Evolutionary conservation across 164 flowering plant genomes (phyloP), one percentile per base, ranked within the genome.

Genomic region (Malania oleifera): DNA sequence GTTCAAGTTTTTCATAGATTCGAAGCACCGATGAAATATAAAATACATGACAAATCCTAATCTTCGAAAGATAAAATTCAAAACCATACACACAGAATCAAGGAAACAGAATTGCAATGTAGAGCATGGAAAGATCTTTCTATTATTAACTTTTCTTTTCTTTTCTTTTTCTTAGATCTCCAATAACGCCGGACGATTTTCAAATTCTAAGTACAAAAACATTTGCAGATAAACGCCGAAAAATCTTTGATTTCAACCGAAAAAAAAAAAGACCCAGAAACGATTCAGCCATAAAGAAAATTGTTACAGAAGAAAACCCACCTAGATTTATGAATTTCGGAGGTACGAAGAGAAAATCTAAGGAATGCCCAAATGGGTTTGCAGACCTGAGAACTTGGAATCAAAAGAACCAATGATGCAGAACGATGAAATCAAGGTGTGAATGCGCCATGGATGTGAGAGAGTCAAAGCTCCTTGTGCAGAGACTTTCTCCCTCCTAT

Each of bases 401-500:
- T 43, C 8, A 43, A 17, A 3, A 15, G 20, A 43, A 43, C 5
- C 20, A 43, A 43, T 43, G 20, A 43, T 17, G 46, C 15, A 7
- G 46, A n/a, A 43, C 11, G 46, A 43, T 43, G 46, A 43, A 43
- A 43, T 43, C 6, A 18, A 43, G 17, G 20, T 15, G 5, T 43
- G 46, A 43, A 43, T 17, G 5, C 46, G 5, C 19, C 19, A 43
- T 43, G 46, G 20, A 43, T 15, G 46, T 15, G 20, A 18, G 46
- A 43, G 46, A 18, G 20, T 43, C 46, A 43, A 43, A 43, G 20
- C 20, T 15, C 46, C n/a, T 3, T 43, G 11, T 43, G 46, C 46
- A 43, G 46, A 43, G 46, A 43, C 46, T 43, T 18, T 43, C 46
- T 43, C 46, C n/a, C 46, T 38, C 41, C 41, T 38, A 5, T 5